A percentile compares a stretch with the other conserved stretches of the same genome.
These are phyloP conservation scores for Fusarium tanahbumbuense DNA, from an alignment of 2,329 filamentous ascomycete species.

Conservation along the genomic window DNA sequence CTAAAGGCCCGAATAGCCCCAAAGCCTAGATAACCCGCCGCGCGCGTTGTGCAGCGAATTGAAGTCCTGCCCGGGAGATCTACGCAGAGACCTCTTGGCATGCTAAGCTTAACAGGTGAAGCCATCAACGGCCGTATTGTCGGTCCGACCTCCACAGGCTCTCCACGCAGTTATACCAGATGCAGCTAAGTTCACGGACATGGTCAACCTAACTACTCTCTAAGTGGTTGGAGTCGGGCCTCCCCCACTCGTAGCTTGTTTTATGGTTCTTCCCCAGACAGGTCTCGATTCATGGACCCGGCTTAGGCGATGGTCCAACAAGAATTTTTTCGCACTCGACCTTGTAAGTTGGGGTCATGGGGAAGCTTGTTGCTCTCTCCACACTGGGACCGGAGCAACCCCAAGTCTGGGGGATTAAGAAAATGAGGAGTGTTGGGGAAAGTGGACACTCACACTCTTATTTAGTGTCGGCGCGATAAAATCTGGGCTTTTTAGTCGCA, in stretches of 20 bases:
- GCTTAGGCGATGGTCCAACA: conserved; percentile 17
- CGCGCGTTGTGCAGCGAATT: not conserved
- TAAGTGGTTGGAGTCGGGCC: conserved; percentile 1
- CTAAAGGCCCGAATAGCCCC: conserved; percentile 28
- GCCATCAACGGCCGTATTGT: conserved; percentile 26
- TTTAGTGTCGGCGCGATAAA: conserved; percentile 25
- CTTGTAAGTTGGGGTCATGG: conserved; percentile 7
- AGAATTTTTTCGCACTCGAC: conserved; percentile 15
- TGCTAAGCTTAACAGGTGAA: conserved; percentile 27
- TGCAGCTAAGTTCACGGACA: not conserved
- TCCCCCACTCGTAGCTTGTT: conserved; percentile 31
- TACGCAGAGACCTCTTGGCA: conserved; percentile 5
- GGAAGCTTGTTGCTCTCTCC: conserved; percentile 18
- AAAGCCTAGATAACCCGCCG: not conserved
- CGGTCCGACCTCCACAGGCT: conserved; percentile 25
- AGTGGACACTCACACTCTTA: conserved; percentile 12
- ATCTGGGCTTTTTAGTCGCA: not conserved
- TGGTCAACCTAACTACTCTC: not conserved
- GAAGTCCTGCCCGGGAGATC: conserved; percentile 23
- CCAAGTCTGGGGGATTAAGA: conserved; percentile 28
- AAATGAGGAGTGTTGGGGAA: conserved; percentile 30
- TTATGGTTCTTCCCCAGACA: conserved; percentile 39
- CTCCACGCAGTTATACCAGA: conserved; percentile 14
- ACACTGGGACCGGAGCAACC: conserved; percentile 3
- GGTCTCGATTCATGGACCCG: conserved; percentile 16